phyloP scores from a whole-genome alignment of 2,329 filamentous ascomycete species.

The Xylaria sp. region DNA sequence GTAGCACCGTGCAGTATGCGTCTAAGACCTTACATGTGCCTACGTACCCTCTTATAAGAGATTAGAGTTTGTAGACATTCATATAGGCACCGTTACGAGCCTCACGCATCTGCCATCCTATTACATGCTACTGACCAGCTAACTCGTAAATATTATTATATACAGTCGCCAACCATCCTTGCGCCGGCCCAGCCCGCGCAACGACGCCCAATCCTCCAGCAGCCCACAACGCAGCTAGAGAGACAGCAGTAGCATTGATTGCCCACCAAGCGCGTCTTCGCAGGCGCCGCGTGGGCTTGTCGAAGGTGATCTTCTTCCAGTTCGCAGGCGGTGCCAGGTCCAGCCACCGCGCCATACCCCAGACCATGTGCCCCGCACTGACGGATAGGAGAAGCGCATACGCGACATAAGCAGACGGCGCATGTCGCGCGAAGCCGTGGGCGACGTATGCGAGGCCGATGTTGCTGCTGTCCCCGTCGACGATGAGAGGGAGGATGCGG shows the following conservation, averaged over 20 bases:
- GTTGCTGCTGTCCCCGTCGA: slow-evolving; percentile 87
- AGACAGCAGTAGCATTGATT: slow-evolving; percentile 72
- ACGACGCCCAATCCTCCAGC: slow-evolving; percentile 83
- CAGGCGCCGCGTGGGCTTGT: slow-evolving; percentile 62
- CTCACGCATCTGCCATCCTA: not conserved
- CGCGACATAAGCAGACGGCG: slow-evolving; percentile 65
- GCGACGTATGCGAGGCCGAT: slow-evolving; percentile 85
- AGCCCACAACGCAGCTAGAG: slow-evolving; percentile 77
- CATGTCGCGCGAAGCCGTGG: slow-evolving; percentile 83
- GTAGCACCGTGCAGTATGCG: not conserved
- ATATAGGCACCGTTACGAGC: not conserved
- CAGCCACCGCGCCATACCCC: slow-evolving; percentile 87
- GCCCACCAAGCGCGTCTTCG: slow-evolving; percentile 75
- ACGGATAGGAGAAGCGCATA: slow-evolving; percentile 75
- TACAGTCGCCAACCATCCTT: slow-evolving; percentile 81
- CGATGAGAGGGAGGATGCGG: slow-evolving; percentile 75
- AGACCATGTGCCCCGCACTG: slow-evolving; percentile 81
- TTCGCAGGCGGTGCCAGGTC: slow-evolving; percentile 68
- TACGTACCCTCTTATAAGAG: too few relatives aligned
- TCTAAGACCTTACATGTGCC: not conserved
- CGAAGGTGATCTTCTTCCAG: slow-evolving; percentile 59
- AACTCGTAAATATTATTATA: slow-evolving; percentile 77
- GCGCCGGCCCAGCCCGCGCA: slow-evolving; percentile 73
- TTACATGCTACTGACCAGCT: slow-evolving; percentile 20
- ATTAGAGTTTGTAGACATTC: too few relatives aligned